These are phyloP conservation scores for Penicillium janthinellum DNA, from an alignment of 2,329 filamentous ascomycete genomes.

Conservation along the genomic window DNA sequence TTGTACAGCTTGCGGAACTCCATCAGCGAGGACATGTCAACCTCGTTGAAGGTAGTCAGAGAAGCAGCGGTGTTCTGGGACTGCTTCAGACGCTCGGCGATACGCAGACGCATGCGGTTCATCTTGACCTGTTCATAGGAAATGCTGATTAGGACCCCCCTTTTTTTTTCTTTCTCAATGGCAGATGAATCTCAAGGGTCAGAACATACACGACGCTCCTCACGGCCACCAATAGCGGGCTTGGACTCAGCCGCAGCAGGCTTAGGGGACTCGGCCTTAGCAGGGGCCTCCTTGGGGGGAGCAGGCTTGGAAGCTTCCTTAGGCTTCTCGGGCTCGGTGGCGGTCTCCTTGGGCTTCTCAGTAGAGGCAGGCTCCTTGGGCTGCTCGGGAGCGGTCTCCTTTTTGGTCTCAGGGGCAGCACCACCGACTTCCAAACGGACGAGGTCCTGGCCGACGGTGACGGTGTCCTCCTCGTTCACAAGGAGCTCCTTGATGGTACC, in stretches of 20 bases:
- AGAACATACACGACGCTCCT: conserved; percentile 78
- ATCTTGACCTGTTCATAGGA: conserved; percentile 76
- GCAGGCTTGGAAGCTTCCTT: conserved; percentile 27
- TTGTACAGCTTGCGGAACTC: conserved; percentile 97
- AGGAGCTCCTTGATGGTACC: conserved; percentile 91
- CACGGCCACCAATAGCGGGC: conserved; percentile 67
- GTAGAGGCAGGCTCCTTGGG: conserved; percentile 52
- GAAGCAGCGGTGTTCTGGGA: conserved; percentile 98
- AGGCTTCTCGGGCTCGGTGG: conserved; percentile 39
- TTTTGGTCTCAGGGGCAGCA: conserved; percentile 56
- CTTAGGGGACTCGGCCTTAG: conserved; percentile 26
- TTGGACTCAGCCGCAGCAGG: conserved; percentile 17
- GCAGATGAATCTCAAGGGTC: background rate
- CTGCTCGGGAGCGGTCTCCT: conserved; percentile 59
- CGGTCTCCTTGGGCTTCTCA: conserved; percentile 35
- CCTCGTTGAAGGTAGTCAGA: conserved; percentile 97
- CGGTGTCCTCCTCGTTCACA: conserved; percentile 91
- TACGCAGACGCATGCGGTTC: conserved; percentile 98
- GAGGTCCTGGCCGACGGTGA: conserved; percentile 89
- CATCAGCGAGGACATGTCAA: conserved; percentile 98
- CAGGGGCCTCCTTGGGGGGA: conserved; percentile 24
- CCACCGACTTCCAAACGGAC: conserved; percentile 81
- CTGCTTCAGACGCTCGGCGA: conserved; percentile 97
- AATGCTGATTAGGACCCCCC: background rate
- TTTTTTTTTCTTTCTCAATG: background rate